Percentiles rank a stretch among this genome's conserved stretches.
phyloP scores from a whole-genome alignment of 495 filamentous ascomycete species.

The Neurospora sp. region DNA sequence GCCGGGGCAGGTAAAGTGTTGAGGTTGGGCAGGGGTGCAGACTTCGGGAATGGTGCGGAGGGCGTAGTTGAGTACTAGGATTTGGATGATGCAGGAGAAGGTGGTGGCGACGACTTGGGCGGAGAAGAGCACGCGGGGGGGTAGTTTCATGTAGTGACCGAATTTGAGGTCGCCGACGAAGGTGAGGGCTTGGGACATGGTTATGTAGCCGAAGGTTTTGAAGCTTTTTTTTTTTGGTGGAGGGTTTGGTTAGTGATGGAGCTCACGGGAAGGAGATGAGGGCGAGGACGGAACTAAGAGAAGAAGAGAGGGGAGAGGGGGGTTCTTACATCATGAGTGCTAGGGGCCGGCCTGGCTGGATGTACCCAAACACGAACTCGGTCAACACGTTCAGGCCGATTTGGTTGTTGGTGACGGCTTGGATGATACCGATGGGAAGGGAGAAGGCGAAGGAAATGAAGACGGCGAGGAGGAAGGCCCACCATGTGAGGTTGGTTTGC shows the following conservation, averaged over 20 bases:
- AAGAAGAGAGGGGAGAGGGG: neutral
- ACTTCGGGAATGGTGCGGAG: slow-evolving; percentile 50
- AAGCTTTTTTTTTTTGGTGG: slow-evolving; percentile 29
- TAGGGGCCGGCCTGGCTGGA: slow-evolving; percentile 52
- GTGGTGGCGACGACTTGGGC: slow-evolving; percentile 58
- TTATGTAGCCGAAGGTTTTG: slow-evolving; percentile 67
- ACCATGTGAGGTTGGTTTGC: slow-evolving; percentile 55
- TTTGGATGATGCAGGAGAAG: slow-evolving; percentile 56
- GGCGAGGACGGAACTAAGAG: neutral
- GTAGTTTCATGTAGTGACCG: slow-evolving; percentile 67
- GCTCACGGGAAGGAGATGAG: neutral
- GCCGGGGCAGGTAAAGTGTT: slow-evolving; percentile 60
- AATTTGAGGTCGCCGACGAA: slow-evolving; percentile 47
- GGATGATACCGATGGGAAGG: slow-evolving; percentile 48
- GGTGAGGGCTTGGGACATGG: slow-evolving; percentile 47
- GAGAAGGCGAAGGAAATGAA: slow-evolving; percentile 44
- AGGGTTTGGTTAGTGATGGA: neutral
- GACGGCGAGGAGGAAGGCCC: slow-evolving; percentile 59
- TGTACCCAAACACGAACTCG: slow-evolving; percentile 64
- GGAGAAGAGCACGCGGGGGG: slow-evolving; percentile 55
- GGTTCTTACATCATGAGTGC: slow-evolving; percentile 51
- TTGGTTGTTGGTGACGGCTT: slow-evolving; percentile 58
- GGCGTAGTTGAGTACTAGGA: slow-evolving; percentile 55
- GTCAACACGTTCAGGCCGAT: slow-evolving; percentile 61
- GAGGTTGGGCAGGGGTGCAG: slow-evolving; percentile 48